Percentiles rank a stretch among this genome's conserved stretches.
Conservation (phyloP, 164 flowering plant genomes). For the Annona squamosa region DNA sequence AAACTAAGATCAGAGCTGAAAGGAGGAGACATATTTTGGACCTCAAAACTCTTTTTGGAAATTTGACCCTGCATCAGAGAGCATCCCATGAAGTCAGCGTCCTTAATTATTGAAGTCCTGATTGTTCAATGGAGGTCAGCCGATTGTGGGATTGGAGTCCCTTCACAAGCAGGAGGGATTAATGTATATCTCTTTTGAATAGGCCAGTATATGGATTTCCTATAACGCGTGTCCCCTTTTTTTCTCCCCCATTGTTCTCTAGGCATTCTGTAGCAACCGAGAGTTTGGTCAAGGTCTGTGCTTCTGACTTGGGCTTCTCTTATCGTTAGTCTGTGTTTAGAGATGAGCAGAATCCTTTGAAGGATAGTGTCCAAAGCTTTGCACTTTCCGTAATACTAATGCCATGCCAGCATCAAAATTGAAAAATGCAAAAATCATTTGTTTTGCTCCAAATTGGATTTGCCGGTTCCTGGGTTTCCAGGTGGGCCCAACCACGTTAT, state of each 20-base stretch:
- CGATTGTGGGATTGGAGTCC: conserved; percentile 3
- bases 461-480: too few species aligned
- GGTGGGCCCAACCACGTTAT: too few species aligned
- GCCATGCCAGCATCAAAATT: too few species aligned
- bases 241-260: neutral
- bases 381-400: too few species aligned
- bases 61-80: neutral
- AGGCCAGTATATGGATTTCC: conserved; percentile 1
- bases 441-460: too few species aligned
- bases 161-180: conserved; percentile 1
- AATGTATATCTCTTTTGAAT: neutral
- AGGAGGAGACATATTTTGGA: neutral
- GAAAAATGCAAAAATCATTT: too few species aligned
- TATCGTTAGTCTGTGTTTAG: neutral
- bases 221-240: neutral
- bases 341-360: too few species aligned
- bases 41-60: neutral
- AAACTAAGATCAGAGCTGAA: conserved; percentile 7
- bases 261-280: neutral
- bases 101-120: neutral
- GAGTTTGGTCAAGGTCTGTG: neutral
- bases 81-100: neutral
- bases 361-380: too few species aligned
- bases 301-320: neutral
- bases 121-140: neutral